Conservation (phyloP, 176 grass and related monocot genomes). For the Pharus latifolius region DNA sequence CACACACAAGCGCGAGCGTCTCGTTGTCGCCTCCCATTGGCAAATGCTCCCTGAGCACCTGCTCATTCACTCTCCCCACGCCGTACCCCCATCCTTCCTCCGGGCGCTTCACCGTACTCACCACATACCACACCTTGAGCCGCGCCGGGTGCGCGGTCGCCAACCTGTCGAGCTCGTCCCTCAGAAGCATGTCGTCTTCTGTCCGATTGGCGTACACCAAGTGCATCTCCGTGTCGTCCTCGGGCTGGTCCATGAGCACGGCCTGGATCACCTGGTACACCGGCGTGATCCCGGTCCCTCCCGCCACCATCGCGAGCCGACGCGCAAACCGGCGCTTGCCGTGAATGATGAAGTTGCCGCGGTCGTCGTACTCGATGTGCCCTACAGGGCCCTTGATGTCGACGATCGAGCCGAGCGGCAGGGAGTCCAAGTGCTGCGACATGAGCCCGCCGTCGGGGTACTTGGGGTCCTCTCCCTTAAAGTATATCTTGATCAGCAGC, state of each 20-base stretch:
- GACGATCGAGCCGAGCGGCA: conserved; percentile 28
- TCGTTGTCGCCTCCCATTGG: conserved; percentile 29
- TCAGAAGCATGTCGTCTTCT: conserved; percentile 69
- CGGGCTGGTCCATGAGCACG: conserved; percentile 57
- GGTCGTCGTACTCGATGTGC: conserved; percentile 60
- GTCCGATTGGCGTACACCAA: conserved; percentile 66
- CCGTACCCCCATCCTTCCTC: conserved; percentile 41
- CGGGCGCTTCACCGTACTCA: conserved; percentile 14
- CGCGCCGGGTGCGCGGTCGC: conserved; percentile 26
- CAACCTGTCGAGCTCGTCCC: conserved; percentile 56
- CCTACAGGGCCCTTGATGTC: conserved; percentile 60
- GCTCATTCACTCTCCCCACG: conserved; percentile 42
- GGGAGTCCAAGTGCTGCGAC: conserved; percentile 70
- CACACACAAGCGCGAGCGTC: conserved; percentile 56
- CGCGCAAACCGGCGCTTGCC: conserved; percentile 27
- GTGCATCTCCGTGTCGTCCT: conserved; percentile 67
- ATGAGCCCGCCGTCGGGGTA: conserved; percentile 60
- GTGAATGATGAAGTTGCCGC: conserved; percentile 35
- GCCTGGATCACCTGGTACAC: conserved; percentile 88
- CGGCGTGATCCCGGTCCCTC: conserved; percentile 82
- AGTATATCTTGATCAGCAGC: conserved; percentile 83
- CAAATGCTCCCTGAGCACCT: conserved; percentile 47
- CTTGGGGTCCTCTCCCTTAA: conserved; percentile 47
- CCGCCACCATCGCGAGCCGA: conserved; percentile 67
- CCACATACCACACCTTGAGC: conserved; percentile 85